Conservation (phyloP, 768 basidiomycete genomes). For the Daedaleopsis sinensis region DNA sequence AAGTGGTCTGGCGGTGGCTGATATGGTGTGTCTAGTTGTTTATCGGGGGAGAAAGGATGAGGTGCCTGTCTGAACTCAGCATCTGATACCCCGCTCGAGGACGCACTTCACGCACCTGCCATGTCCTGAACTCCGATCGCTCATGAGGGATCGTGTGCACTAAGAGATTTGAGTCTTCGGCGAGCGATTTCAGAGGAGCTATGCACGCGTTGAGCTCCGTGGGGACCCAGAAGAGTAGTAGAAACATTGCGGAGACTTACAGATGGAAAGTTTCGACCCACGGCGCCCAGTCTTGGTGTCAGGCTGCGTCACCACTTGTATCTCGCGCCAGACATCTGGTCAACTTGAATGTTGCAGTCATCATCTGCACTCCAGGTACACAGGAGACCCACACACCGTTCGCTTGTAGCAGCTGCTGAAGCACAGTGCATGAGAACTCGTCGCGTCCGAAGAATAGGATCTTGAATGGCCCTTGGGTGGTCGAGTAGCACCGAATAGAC, state of each 20-base stretch:
- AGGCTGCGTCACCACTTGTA: slow-evolving; percentile 74
- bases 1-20: slow-evolving; percentile 48
- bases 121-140: slow-evolving; percentile 62
- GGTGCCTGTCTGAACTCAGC: slow-evolving; percentile 3
- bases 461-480: slow-evolving; percentile 44
- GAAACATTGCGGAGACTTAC: slow-evolving; percentile 40
- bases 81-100: too few relatives aligned
- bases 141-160: slow-evolving; percentile 63
- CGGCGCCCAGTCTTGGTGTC: slow-evolving; percentile 67
- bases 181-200: slow-evolving; percentile 76
- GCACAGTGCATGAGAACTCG: slow-evolving; percentile 78
- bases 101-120: slow-evolving; percentile 46
- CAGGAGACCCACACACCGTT: slow-evolving; percentile 49
- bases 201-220: neutral
- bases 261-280: slow-evolving; percentile 55
- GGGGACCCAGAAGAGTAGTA: neutral
- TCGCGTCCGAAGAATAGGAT: slow-evolving; percentile 90
- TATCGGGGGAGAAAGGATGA: slow-evolving; percentile 39
- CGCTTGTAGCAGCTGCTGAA: slow-evolving; percentile 64
- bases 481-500: neutral
- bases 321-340: slow-evolving; percentile 75
- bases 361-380: neutral
- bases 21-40: slow-evolving; percentile 40
- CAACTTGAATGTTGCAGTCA: neutral
- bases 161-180: slow-evolving; percentile 53